Base-by-base conservation (phyloP, 2,329 filamentous ascomycete species). In the Colletotrichum aenigma region DNA sequence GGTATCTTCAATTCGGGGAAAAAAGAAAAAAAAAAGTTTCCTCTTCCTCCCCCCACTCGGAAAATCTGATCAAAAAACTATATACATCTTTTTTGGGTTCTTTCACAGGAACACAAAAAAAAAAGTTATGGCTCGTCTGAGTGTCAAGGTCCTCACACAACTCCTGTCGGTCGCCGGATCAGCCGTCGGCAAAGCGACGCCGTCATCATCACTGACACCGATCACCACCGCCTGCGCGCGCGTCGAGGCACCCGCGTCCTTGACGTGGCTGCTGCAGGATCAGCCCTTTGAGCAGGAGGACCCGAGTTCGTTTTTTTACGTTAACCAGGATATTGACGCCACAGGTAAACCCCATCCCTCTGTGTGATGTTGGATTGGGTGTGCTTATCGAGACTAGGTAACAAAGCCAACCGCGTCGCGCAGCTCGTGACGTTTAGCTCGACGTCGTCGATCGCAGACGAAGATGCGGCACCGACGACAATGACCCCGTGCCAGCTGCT, bases 291-390 rank as follows among this genome's bases (percentile, higher is more conserved):
- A 75, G 52, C 74, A 70, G 48, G 74, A 74, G 30, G 74, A 76
- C 26, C 74, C 74, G 52, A 75, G 71, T 18, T 61, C 71, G n/a
- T 76, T 76, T n/a, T 76, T 76, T 60, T 76, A 76, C 71, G 74
- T 76, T 60, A 76, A 76, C 38, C 74, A 76, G 30, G 74, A 76
- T 28, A 75, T 75, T 32, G 74, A 75, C 61, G 74, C 74, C 52
- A 55, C 74, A 43, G 74, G 74, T 76, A 66, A 61, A 30, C 3
- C 15, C 10, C 66, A 5, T 30, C 32, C 7, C 24, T 32, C 3
- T 13, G 7, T 28, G 2, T 43, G 6, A 32, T 36, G 7, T 32
- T 3, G 18, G 28, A 26, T 2, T 2, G 0, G 43, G 43, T 6
- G 36, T 38, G 21, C 21, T 64, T 1, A 16, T n/a, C 18, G 18